Conservation (phyloP, 495 filamentous ascomycete species). For the Hyaloscypha bicolor region DNA sequence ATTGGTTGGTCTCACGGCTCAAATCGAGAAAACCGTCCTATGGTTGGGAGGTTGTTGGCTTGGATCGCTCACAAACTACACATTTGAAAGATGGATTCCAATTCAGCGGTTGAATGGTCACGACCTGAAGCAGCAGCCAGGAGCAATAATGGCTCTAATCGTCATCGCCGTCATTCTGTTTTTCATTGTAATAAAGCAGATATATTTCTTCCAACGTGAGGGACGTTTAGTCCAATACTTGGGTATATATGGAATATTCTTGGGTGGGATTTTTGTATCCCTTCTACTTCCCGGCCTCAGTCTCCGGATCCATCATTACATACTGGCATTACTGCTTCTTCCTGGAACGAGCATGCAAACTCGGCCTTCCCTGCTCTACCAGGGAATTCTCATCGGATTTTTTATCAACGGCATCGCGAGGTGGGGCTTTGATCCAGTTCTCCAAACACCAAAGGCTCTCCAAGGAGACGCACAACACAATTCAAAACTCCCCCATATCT, state of each 20-base stretch:
- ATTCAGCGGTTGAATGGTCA: constrained; percentile 75
- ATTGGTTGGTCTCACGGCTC: constrained; percentile 60
- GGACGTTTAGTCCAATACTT: constrained; percentile 70
- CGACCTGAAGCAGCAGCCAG: constrained; percentile 76
- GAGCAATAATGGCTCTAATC: constrained; percentile 70
- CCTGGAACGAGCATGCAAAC: constrained; percentile 85
- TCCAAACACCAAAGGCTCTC: constrained; percentile 79
- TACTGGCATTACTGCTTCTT: constrained; percentile 79
- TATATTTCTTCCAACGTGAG: constrained; percentile 74
- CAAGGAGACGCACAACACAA: constrained; percentile 70
- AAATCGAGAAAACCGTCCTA: constrained; percentile 71
- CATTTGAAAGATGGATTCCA: constrained; percentile 75
- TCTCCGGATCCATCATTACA: constrained; percentile 93
- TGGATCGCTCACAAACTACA: constrained; percentile 80
- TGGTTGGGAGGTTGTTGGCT: constrained; percentile 78
- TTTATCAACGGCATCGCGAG: constrained; percentile 91
- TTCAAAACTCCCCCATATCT: constrained; percentile 67
- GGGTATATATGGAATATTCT: constrained; percentile 67
- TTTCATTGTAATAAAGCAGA: constrained; percentile 63
- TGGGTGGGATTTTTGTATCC: constrained; percentile 60
- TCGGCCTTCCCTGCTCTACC: constrained; percentile 74
- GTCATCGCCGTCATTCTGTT: constrained; percentile 66
- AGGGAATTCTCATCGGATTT: constrained; percentile 85
- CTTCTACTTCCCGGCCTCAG: constrained; percentile 78
- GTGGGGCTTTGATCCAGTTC: constrained; percentile 89